Conservation (phyloP, 371 early-diverging fungal genomes). For the Amoeboaphelidium occidentale region DNA sequence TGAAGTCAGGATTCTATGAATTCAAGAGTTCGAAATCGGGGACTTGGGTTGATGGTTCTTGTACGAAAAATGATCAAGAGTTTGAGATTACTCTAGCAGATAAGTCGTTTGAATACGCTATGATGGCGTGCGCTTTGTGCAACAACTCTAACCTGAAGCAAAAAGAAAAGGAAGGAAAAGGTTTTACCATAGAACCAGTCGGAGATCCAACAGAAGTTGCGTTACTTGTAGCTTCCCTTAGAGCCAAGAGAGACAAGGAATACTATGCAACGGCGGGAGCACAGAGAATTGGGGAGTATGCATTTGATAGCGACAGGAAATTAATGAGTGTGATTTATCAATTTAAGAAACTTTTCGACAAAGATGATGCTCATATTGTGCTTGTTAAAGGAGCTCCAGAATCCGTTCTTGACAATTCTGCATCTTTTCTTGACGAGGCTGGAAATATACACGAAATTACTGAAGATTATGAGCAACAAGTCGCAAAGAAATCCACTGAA, state of each 20-base stretch:
- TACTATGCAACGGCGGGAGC: conserved; percentile 9
- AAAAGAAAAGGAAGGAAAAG: conserved; percentile 9
- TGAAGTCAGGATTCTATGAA: conserved; percentile 1
- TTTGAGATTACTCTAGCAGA: neutral
- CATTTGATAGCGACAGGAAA: conserved; percentile 79
- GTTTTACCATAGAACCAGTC: conserved; percentile 26
- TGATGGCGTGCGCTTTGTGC: conserved; percentile 17
- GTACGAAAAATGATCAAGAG: neutral
- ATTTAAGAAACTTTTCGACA: conserved; percentile 18
- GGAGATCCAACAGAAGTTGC: conserved; percentile 74
- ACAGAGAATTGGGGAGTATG: conserved; percentile 37
- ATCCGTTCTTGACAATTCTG: conserved; percentile 35
- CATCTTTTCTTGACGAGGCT: conserved; percentile 21
- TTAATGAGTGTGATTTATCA: conserved; percentile 49
- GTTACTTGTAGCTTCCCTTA: conserved; percentile 31
- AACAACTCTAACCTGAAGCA: conserved; percentile 47
- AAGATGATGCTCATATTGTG: too few relatives aligned
- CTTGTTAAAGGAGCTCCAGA: conserved; percentile 58
- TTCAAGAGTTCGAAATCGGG: too few relatives aligned
- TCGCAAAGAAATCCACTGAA: conserved; percentile 36
- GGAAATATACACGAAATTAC: conserved; percentile 26
- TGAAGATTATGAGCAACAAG: conserved; percentile 29
- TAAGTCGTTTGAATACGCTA: neutral
- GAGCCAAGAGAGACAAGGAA: conserved; percentile 30
- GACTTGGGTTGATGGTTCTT: neutral